Evolutionary conservation across 1,284 basidiomycete species (phyloP), one percentile per base, ranked within the genome.

Genomic region (Leccinum cinnamomeum): DNA sequence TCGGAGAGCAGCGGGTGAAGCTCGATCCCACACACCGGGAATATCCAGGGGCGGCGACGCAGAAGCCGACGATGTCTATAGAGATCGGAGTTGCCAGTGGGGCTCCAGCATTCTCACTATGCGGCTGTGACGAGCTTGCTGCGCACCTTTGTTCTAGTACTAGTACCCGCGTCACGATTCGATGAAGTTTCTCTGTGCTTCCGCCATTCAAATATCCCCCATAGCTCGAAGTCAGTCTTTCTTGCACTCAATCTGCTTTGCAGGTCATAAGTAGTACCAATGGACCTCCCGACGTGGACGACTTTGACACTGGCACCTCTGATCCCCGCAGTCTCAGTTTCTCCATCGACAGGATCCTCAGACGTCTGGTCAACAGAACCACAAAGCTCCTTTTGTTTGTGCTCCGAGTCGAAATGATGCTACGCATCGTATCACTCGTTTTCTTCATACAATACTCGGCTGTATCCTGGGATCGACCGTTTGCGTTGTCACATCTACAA

Each of bases 251-350:
- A 62, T 79, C 81, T 64, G 79, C 81, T 2, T 78, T 89, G 20
- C 75, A 82, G 30, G 82, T 86, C 3, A 87, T 90, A 68, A 78
- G 79, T 39, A 25, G 25, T 25, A 25, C 25, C 25, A 82, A 87
- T 2, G 83, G 85, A 66, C 70, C 67, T 16, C 65, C 76, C 20
- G 60, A 66, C 11, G 68, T 75, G 20, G 77, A 78, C 33, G 76
- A 68, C 28, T 60, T 71, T 59, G 53, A 63, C 14, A 61, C 72
- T 33, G 30, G 30, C 46, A 70, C 70, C 12, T 65, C 63, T 16
- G 70, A 73, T 62, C 39, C 60, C 63, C 62, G 65, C 37, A 67
- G 70, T 35, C 73, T 64, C 48, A 62, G 70, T 44, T 80, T 80
- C 70, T 83, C 82, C 0, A 72, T 83, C 30, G 82, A 83, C 25